phyloP scores from a whole-genome alignment of 495 filamentous ascomycete genomes.

The Cairneyella variabilis region DNA sequence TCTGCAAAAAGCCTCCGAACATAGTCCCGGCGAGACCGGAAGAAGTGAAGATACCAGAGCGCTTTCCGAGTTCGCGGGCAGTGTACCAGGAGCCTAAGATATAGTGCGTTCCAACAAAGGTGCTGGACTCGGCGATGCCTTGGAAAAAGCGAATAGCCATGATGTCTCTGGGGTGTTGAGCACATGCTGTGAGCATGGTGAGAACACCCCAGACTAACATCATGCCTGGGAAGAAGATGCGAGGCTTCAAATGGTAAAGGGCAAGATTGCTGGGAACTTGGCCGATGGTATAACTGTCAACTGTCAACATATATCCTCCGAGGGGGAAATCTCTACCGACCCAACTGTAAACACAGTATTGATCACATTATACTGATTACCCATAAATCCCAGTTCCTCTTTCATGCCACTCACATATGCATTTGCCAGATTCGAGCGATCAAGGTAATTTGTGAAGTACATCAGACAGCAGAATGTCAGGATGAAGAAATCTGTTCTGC shows the following conservation, averaged over 20 bases:
- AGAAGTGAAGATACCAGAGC: conserved; percentile 52
- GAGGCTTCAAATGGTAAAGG: conserved; percentile 54
- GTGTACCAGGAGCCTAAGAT: conserved; percentile 68
- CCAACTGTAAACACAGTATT: conserved; percentile 40
- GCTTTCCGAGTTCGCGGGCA: conserved; percentile 58
- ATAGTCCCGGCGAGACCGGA: conserved; percentile 49
- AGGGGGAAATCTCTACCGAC: conserved; percentile 28
- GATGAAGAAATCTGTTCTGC: conserved; percentile 53
- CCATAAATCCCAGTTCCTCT: conserved; percentile 53
- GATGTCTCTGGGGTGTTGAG: conserved; percentile 46
- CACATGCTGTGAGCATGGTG: conserved; percentile 56
- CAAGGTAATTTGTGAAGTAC: conserved; percentile 39
- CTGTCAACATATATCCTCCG: conserved; percentile 15
- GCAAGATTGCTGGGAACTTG: conserved; percentile 59
- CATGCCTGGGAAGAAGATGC: conserved; percentile 57
- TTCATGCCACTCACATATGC: conserved; percentile 67
- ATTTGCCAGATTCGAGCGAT: conserved; percentile 56
- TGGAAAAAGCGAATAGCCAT: conserved; percentile 68
- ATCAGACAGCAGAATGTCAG: conserved; percentile 60
- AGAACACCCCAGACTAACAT: conserved; percentile 58
- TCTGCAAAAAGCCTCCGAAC: conserved; percentile 51
- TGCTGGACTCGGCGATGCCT: conserved; percentile 56
- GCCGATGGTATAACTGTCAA: conserved; percentile 53
- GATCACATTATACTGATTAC: conserved; percentile 55
- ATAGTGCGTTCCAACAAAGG: conserved; percentile 62